These are phyloP conservation scores for Metarhizium album DNA, from an alignment of 2,329 filamentous ascomycete species.

Conservation along the genomic window DNA sequence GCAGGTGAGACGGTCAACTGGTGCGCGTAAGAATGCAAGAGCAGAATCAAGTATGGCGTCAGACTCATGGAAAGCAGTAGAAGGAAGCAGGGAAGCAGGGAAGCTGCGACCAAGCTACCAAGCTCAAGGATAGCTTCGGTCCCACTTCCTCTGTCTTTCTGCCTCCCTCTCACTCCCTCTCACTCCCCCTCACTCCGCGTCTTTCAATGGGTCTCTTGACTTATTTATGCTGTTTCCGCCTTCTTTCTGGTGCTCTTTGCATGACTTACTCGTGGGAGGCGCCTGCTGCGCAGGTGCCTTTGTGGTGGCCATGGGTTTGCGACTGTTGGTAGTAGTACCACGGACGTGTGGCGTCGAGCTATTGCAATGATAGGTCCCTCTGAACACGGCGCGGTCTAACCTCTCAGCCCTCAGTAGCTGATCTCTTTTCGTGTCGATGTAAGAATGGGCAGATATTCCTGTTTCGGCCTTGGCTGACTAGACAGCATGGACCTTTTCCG, in stretches of 20 bases:
- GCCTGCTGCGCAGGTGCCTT: conserved; percentile 8
- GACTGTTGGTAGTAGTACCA: neutral
- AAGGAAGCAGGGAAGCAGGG: neutral
- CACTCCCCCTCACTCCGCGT: too few species aligned
- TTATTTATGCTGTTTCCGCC: too few species aligned
- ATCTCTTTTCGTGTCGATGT: neutral
- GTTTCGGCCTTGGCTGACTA: neutral
- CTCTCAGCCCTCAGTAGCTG: neutral
- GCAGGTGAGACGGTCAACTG: neutral
- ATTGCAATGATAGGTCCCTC: neutral
- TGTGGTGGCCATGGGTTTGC: conserved; percentile 5
- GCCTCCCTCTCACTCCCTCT: too few species aligned
- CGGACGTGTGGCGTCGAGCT: neutral
- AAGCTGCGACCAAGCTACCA: neutral
- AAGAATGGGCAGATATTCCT: too few species aligned
- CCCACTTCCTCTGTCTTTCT: neutral
- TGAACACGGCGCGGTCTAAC: neutral
- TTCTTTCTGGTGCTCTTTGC: neutral
- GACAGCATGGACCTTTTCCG: neutral
- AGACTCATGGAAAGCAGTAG: neutral
- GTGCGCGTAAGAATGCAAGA: neutral
- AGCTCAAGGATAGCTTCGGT: neutral
- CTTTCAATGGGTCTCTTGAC: too few species aligned
- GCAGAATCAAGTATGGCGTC: neutral
- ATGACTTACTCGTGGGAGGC: conserved; percentile 6